Conservation (phyloP, 768 basidiomycete genomes). For the Dendrothele bispora region DNA sequence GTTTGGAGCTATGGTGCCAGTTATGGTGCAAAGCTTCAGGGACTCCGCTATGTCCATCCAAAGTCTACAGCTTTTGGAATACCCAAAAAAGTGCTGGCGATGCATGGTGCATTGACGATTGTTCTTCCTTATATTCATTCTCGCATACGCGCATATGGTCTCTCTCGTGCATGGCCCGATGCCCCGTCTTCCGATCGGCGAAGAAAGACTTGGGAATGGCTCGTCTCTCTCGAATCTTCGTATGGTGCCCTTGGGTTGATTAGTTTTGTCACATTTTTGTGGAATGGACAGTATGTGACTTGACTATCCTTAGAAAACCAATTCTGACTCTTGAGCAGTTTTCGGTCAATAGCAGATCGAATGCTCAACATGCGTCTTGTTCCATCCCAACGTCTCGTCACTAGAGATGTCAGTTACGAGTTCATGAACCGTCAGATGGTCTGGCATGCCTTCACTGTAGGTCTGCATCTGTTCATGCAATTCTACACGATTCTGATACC, state of each 20-base stretch:
- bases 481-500: conserved; percentile 1
- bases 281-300: conserved; percentile 74
- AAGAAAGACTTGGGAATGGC: conserved; percentile 68
- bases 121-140: conserved; percentile 77
- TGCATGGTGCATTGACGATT: conserved; percentile 74
- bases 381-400: conserved; percentile 66
- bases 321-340: conserved; percentile 45
- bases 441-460: conserved; percentile 96
- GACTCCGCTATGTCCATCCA: conserved; percentile 57
- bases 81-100: conserved; percentile 55
- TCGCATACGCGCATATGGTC: conserved; percentile 70
- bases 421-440: conserved; percentile 99
- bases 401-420: conserved; percentile 92
- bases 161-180: conserved; percentile 90
- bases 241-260: conserved; percentile 61
- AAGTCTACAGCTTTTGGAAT: conserved; percentile 58
- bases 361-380: conserved; percentile 73
- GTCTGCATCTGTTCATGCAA: conserved; percentile 24
- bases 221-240: conserved; percentile 66
- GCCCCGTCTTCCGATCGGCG: conserved; percentile 77
- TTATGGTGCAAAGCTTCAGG: conserved; percentile 84
- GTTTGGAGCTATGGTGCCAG: conserved; percentile 79
- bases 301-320: background rate
- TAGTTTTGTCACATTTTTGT: conserved; percentile 84
- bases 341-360: conserved; percentile 82